phyloP scores from a whole-genome alignment of 495 filamentous ascomycete species.

The Oleoguttula mirabilis region DNA sequence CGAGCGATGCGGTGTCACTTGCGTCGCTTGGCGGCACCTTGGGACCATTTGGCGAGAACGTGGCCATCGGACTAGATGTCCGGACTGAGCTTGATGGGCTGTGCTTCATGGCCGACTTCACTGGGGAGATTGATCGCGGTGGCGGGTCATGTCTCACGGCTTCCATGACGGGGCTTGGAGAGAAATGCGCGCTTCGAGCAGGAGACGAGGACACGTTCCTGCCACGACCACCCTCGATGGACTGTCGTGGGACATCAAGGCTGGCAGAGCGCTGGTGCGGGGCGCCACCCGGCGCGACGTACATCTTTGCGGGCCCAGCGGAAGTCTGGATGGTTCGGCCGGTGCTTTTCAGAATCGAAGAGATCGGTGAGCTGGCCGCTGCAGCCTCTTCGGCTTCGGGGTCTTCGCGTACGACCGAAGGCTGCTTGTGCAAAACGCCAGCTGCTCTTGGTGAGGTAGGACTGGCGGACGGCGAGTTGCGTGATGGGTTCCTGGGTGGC shows the following conservation, averaged over 20 bases:
- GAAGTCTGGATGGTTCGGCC: background rate
- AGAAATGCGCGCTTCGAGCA: constrained; percentile 62
- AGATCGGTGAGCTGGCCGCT: background rate
- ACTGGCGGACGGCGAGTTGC: constrained; percentile 4
- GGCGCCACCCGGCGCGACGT: background rate
- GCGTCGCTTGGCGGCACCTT: constrained; percentile 43
- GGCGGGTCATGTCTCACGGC: constrained; percentile 57
- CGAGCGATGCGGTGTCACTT: constrained; percentile 47
- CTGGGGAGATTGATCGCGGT: constrained; percentile 67
- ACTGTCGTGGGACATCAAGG: constrained; percentile 12
- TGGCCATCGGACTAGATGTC: constrained; percentile 22
- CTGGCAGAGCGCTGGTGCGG: constrained; percentile 13
- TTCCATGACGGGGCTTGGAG: constrained; percentile 43
- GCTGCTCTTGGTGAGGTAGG: constrained; percentile 5
- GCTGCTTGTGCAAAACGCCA: constrained; percentile 35
- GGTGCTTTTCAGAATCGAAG: background rate
- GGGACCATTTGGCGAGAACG: constrained; percentile 8
- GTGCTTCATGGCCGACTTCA: constrained; percentile 75
- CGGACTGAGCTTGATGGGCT: constrained; percentile 34
- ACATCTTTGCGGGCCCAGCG: constrained; percentile 10
- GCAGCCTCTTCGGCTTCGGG: constrained; percentile 37
- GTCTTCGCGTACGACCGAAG: constrained; percentile 52
- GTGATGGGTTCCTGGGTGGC: constrained; percentile 16
- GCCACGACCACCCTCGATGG: constrained; percentile 3
- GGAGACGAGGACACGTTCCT: constrained; percentile 35